These are phyloP conservation scores for Acer negundo DNA, from an alignment of 345 rosid genomes.

Conservation along the genomic window DNA sequence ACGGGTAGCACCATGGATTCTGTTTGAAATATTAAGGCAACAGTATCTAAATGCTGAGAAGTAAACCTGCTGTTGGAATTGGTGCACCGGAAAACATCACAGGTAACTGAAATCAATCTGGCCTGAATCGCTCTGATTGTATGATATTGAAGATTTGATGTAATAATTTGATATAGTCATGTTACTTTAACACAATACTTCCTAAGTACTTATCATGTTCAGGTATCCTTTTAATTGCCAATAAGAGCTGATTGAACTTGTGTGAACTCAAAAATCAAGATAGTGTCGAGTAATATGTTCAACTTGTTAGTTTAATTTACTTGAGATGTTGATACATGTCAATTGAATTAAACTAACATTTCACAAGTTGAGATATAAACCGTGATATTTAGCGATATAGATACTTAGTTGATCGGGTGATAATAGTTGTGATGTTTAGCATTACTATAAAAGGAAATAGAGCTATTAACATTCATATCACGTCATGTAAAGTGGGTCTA, in stretches of 20 bases:
- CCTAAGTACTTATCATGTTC: neutral
- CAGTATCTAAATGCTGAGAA: neutral
- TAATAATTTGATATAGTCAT: neutral
- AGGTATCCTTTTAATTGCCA: neutral
- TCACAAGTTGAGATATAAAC: neutral
- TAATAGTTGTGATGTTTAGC: no score
- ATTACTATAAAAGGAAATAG: no score
- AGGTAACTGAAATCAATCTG: conserved; percentile 1
- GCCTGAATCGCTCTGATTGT: neutral
- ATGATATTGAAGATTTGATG: conserved; percentile 1
- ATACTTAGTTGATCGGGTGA: neutral
- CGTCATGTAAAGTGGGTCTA: no score
- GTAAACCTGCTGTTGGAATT: neutral
- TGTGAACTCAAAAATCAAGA: no score
- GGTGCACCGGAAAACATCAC: neutral
- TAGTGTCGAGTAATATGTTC: no score
- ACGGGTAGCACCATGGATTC: neutral
- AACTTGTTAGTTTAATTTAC: no score
- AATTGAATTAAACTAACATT: no score
- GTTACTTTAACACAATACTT: neutral
- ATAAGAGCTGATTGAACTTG: neutral
- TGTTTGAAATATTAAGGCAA: neutral
- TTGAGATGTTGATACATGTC: neutral
- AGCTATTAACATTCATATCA: no score
- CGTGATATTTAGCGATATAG: neutral